phyloP scores from a whole-genome alignment of 2,329 filamentous ascomycete species.

The Phialemonium atrogriseum region DNA sequence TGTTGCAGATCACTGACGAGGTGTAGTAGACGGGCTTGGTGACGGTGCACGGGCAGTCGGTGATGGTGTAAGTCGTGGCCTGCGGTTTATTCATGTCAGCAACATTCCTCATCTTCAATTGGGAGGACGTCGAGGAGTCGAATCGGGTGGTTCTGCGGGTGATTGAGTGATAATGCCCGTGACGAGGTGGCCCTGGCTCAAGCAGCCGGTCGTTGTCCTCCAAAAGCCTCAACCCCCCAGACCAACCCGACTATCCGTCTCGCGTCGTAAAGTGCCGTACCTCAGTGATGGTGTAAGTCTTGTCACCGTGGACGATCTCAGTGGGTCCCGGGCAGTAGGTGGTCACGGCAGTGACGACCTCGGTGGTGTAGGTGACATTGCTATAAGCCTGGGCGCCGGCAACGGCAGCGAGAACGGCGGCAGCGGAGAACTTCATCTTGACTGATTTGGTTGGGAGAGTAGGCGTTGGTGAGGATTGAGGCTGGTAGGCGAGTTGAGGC shows the following conservation, averaged over 20 bases:
- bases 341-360: slow-evolving; percentile 57
- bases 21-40: slow-evolving; percentile 48
- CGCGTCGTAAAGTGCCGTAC: slow-evolving; percentile 29
- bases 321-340: slow-evolving; percentile 68
- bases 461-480: slow-evolving; percentile 28
- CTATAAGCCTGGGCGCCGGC: slow-evolving; percentile 32
- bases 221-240: background rate
- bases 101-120: no score
- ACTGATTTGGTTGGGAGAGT: slow-evolving; percentile 39
- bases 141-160: no score
- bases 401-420: slow-evolving; percentile 42
- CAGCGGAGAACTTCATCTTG: slow-evolving; percentile 59
- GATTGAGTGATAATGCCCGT: no score
- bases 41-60: slow-evolving; percentile 63
- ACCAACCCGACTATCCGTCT: no score
- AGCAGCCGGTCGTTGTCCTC: background rate
- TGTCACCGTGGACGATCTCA: slow-evolving; percentile 51
- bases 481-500: slow-evolving; percentile 18
- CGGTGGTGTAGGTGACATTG: slow-evolving; percentile 53
- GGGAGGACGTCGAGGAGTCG: no score
- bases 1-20: slow-evolving; percentile 43
- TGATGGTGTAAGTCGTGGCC: slow-evolving; percentile 63
- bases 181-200: no score
- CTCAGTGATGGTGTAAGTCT: slow-evolving; percentile 62
- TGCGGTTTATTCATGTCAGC: no score